Evolutionary conservation across 106 monocot genomes (phyloP).

Genomic region (Chionographis japonica): DNA sequence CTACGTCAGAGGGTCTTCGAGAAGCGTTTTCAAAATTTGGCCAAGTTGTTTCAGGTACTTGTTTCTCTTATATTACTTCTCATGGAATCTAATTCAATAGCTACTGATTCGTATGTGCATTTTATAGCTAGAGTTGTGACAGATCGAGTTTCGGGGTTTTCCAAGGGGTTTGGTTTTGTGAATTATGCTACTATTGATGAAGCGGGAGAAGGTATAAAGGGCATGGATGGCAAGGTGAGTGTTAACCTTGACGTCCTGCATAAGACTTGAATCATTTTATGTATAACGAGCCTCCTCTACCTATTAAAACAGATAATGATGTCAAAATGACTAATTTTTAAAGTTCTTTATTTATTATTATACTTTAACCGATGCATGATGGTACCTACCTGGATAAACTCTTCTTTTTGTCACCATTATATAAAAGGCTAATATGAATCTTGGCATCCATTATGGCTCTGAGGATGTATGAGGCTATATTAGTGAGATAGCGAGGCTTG

Average conservation of each 20-base stretch:
- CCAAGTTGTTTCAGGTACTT: conserved; percentile 49
- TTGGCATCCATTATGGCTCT: no score
- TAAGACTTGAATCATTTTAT: no score
- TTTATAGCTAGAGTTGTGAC: conserved; percentile 60
- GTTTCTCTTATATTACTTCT: background rate
- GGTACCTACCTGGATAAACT: no score
- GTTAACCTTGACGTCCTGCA: background rate
- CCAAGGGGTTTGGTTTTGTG: conserved; percentile 77
- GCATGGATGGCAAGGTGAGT: conserved; percentile 75
- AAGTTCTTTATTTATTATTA: no score
- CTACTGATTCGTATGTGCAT: background rate
- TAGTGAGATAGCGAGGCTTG: no score
- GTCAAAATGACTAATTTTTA: no score
- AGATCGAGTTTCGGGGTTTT: conserved; percentile 61
- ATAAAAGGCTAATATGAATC: no score
- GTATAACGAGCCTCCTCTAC: no score
- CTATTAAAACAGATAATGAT: no score
- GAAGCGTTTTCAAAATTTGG: conserved; percentile 65
- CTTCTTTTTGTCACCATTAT: no score
- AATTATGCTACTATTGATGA: conserved; percentile 50
- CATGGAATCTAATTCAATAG: background rate
- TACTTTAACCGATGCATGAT: no score
- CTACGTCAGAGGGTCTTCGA: conserved; percentile 63
- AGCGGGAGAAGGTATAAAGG: conserved; percentile 54
- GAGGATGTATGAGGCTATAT: no score